Percentiles rank a stretch among this genome's conserved stretches.
phyloP scores from a whole-genome alignment of 2,329 filamentous ascomycete genomes.

The Calonectria pteridis region DNA sequence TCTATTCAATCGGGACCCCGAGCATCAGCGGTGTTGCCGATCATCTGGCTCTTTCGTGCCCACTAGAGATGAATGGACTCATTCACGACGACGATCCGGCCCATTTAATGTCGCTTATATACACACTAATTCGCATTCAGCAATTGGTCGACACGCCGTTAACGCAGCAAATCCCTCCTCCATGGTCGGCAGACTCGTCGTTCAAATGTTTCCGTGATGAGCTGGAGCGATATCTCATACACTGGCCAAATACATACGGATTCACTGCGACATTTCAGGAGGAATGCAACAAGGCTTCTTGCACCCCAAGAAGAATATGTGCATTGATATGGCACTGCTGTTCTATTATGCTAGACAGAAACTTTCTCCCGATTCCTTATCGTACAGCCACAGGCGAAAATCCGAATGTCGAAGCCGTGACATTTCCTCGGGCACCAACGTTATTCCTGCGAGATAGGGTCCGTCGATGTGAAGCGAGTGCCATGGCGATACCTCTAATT shows the following conservation, averaged over 20 bases:
- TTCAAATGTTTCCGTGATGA: neutral
- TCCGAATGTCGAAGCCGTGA: neutral
- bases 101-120: neutral
- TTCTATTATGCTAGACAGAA: neutral
- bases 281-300: neutral
- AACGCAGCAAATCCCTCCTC: neutral
- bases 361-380: neutral
- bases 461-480: neutral
- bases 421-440: neutral
- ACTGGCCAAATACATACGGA: neutral
- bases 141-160: neutral
- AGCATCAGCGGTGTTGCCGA: neutral
- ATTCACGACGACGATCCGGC: neutral
- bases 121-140: neutral
- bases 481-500: neutral
- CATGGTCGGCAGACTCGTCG: neutral
- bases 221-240: neutral
- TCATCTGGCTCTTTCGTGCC: neutral
- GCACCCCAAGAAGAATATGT: neutral
- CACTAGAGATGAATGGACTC: neutral
- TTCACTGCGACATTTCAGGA: neutral
- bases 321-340: neutral
- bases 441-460: neutral
- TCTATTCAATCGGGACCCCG: neutral
- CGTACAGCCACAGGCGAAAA: neutral